phyloP scores from a whole-genome alignment of 2,329 filamentous ascomycete genomes.

The Clarireedia monteithiana region DNA sequence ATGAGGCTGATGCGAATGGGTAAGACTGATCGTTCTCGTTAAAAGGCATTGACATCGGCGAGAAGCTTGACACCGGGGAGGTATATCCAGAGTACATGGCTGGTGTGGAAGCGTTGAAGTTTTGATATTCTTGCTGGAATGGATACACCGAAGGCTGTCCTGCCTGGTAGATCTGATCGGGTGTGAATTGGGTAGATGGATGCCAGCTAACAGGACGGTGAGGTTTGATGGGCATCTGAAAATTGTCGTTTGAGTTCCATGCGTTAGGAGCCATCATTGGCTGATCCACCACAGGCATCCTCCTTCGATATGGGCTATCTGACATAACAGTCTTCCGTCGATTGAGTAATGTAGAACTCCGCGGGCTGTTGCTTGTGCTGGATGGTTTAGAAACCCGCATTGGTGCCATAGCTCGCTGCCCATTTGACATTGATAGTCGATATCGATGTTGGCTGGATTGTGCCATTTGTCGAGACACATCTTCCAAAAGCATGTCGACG shows the following conservation, averaged over 20 bases:
- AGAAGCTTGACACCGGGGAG: conserved; percentile 48
- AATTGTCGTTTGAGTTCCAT: conserved; percentile 31
- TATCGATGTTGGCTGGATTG: conserved; percentile 39
- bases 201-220: conserved; percentile 70
- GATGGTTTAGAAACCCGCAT: conserved; percentile 58
- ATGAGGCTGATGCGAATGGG: conserved; percentile 10
- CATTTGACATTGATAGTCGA: conserved; percentile 40
- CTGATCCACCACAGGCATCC: conserved; percentile 28
- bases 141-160: conserved; percentile 31
- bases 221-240: conserved; percentile 27
- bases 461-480: conserved; percentile 44
- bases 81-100: conserved; percentile 49
- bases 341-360: conserved; percentile 40
- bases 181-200: conserved; percentile 45
- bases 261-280: conserved; percentile 40
- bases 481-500: conserved; percentile 41
- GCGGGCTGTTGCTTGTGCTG: conserved; percentile 63
- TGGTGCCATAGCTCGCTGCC: conserved; percentile 40
- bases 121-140: conserved; percentile 22
- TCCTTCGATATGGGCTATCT: conserved; percentile 31
- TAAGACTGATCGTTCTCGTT: conserved; percentile 17
- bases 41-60: conserved; percentile 44
- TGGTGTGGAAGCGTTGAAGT: conserved; percentile 33
- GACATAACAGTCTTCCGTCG: conserved; percentile 51
- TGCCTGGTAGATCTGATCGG: conserved; percentile 30